These are phyloP conservation scores for Fusarium clavum DNA, from an alignment of 2,329 filamentous ascomycete species.

Conservation along the genomic window DNA sequence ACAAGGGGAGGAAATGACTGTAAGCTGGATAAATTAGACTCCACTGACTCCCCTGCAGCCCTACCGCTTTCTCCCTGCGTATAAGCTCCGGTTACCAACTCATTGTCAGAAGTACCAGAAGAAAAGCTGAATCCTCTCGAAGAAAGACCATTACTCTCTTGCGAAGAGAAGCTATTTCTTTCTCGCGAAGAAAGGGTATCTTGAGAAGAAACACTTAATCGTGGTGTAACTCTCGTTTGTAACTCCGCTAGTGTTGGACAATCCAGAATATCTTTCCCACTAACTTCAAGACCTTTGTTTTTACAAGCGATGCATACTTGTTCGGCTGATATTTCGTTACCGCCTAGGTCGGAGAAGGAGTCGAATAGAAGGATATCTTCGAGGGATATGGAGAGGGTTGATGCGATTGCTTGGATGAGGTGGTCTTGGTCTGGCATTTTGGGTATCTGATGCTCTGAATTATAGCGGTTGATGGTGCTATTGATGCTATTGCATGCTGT, in stretches of 20 bases:
- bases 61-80: conserved; percentile 10
- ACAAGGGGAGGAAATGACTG: conserved; percentile 56
- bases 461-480: neutral
- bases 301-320: conserved; percentile 29
- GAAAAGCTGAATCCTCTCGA: neutral
- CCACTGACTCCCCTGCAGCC: conserved; percentile 25
- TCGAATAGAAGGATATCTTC: conserved; percentile 52
- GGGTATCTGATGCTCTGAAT: neutral
- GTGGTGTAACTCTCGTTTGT: conserved; percentile 53
- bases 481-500: neutral
- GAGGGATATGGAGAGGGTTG: conserved; percentile 52
- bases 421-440: conserved; percentile 39
- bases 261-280: conserved; percentile 55
- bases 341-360: conserved; percentile 60
- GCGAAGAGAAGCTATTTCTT: neutral
- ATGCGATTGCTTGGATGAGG: conserved; percentile 51
- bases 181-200: neutral
- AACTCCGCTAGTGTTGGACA: conserved; percentile 60
- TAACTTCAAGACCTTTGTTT: conserved; percentile 49
- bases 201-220: neutral
- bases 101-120: neutral
- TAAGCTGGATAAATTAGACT: conserved; percentile 51
- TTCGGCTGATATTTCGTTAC: conserved; percentile 52
- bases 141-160: too few relatives aligned
- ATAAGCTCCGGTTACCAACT: neutral